These are phyloP conservation scores for Trichosporon asahii DNA, from an alignment of 1,284 basidiomycete species.

Conservation along the genomic window DNA sequence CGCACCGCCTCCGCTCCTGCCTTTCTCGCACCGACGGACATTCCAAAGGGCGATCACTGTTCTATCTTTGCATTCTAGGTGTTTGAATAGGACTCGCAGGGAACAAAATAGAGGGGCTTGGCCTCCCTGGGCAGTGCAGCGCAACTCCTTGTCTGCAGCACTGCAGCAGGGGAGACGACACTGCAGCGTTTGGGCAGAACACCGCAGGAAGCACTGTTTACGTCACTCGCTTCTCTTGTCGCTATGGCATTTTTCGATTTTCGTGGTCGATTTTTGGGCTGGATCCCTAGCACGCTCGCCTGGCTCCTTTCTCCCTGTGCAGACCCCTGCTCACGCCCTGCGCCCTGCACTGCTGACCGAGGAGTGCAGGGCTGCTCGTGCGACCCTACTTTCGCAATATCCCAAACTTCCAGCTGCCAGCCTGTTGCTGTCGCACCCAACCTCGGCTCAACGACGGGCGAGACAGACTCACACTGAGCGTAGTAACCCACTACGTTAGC, in stretches of 20 bases:
- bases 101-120: background rate
- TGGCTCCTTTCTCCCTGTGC: too few species aligned
- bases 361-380: background rate
- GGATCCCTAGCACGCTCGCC: background rate
- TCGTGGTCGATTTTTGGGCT: background rate
- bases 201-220: background rate
- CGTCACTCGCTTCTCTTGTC: background rate
- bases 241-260: background rate
- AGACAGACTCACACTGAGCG: too few species aligned
- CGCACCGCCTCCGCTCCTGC: background rate
- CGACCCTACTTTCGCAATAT: background rate
- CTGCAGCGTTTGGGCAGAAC: background rate
- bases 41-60: background rate
- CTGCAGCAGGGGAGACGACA: too few species aligned
- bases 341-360: background rate
- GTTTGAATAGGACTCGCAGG: too few species aligned
- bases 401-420: background rate
- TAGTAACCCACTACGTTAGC: background rate
- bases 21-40: background rate
- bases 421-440: background rate
- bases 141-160: too few species aligned
- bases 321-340: too few species aligned
- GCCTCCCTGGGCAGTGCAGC: too few species aligned
- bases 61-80: background rate
- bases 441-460: too few species aligned